These are phyloP conservation scores for Phytophthora ohioensis DNA, from an alignment of 352 stramenopile species.

Conservation along the genomic window DNA sequence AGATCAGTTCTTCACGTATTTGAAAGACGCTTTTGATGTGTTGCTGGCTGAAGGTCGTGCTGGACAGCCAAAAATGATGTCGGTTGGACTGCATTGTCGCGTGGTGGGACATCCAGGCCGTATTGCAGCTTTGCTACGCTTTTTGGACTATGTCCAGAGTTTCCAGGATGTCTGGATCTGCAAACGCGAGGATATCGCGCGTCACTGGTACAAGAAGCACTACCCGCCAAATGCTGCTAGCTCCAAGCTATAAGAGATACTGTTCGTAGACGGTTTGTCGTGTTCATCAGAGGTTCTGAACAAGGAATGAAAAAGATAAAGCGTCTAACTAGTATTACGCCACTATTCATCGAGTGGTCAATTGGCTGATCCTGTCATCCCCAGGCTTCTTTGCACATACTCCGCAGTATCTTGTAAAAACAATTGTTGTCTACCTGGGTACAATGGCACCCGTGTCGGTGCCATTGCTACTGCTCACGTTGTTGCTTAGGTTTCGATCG, in stretches of 20 bases:
- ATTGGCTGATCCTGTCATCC: constrained; percentile 21
- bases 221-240: constrained; percentile 46
- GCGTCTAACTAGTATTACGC: constrained; percentile 46
- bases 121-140: constrained; percentile 91
- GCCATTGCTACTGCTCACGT: constrained; percentile 29
- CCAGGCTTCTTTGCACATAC: constrained; percentile 24
- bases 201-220: constrained; percentile 95
- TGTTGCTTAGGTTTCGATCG: constrained; percentile 57
- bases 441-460: constrained; percentile 48
- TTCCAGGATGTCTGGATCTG: constrained; percentile 95
- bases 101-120: constrained; percentile 90
- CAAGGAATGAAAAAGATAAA: constrained; percentile 20
- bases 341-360: constrained; percentile 29
- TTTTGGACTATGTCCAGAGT: constrained; percentile 93
- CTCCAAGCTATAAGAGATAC: constrained; percentile 57
- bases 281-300: neutral
- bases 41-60: constrained; percentile 90
- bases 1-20: constrained; percentile 94
- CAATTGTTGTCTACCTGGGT: constrained; percentile 36
- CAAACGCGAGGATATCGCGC: constrained; percentile 94
- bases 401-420: constrained; percentile 14
- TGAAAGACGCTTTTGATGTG: constrained; percentile 93
- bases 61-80: constrained; percentile 96
- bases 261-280: neutral
- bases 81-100: constrained; percentile 94